phyloP scores from a whole-genome alignment of 371 early-diverging fungal genomes.

The Capillidium heterosporum region DNA sequence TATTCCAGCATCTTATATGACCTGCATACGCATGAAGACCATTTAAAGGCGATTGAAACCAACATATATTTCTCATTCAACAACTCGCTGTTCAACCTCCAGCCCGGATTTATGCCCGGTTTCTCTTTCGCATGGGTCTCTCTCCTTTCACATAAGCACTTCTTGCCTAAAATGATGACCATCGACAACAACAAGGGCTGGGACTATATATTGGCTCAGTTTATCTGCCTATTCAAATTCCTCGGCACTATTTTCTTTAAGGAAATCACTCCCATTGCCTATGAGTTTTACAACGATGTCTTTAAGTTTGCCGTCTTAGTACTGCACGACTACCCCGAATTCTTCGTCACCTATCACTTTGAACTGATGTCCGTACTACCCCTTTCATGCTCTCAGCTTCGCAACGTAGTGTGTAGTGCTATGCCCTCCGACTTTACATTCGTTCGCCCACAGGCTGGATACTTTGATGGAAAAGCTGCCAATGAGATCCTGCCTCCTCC shows the following conservation, averaged over 20 bases:
- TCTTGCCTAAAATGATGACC: constrained; percentile 72
- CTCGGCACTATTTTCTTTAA: constrained; percentile 63
- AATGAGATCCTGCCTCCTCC: background rate
- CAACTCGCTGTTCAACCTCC: constrained; percentile 66
- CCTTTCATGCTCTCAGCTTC: constrained; percentile 78
- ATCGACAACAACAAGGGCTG: constrained; percentile 67
- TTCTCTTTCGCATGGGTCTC: constrained; percentile 95
- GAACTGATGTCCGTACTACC: constrained; percentile 88
- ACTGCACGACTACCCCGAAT: constrained; percentile 96
- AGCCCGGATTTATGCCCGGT: constrained; percentile 79
- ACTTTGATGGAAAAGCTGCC: background rate
- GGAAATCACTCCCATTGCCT: constrained; percentile 50
- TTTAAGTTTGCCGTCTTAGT: constrained; percentile 79
- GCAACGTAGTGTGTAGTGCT: constrained; percentile 85
- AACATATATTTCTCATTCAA: constrained; percentile 51
- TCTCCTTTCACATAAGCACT: constrained; percentile 76
- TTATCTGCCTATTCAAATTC: constrained; percentile 68
- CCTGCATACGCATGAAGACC: constrained; percentile 46
- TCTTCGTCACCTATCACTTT: constrained; percentile 82
- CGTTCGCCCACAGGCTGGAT: background rate
- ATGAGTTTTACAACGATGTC: constrained; percentile 75
- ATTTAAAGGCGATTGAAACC: constrained; percentile 45
- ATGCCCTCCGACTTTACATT: constrained; percentile 39
- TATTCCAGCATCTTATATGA: constrained; percentile 71
- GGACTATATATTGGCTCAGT: constrained; percentile 65